These are phyloP conservation scores for Epichloe scottii DNA, from an alignment of 2,329 filamentous ascomycete genomes.

Conservation along the genomic window DNA sequence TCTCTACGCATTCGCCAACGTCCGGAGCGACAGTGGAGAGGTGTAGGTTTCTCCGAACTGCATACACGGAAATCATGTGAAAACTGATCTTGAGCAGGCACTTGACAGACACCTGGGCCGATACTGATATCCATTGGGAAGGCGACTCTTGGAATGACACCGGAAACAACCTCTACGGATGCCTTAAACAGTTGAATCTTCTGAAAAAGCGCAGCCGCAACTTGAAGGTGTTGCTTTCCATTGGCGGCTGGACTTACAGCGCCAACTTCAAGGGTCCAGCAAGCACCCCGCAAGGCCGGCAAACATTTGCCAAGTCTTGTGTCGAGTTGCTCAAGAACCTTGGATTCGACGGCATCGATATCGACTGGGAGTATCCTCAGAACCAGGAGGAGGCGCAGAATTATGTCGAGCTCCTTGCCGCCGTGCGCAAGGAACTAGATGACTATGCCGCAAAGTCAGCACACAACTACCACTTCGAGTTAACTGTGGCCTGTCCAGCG, in stretches of 20 bases:
- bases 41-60: conserved; percentile 37
- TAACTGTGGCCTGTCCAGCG: conserved; percentile 52
- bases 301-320: conserved; percentile 59
- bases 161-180: conserved; percentile 77
- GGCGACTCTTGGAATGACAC: conserved; percentile 57
- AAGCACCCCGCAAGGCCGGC: conserved; percentile 56
- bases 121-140: conserved; percentile 62
- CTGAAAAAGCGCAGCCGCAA: conserved; percentile 72
- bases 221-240: conserved; percentile 72
- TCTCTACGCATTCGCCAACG: conserved; percentile 83
- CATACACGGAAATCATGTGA: background rate
- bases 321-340: conserved; percentile 67
- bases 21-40: conserved; percentile 66
- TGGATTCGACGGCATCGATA: conserved; percentile 62
- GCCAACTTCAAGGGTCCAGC: conserved; percentile 68
- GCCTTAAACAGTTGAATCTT: conserved; percentile 76
- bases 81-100: conserved; percentile 18
- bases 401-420: conserved; percentile 46
- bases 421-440: conserved; percentile 45
- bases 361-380: conserved; percentile 58
- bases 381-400: conserved; percentile 39
- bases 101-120: conserved; percentile 51
- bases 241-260: conserved; percentile 90
- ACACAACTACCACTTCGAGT: conserved; percentile 42
- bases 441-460: conserved; percentile 35